Percentiles rank a stretch among this genome's conserved stretches.
These are phyloP conservation scores for Neurospora hispaniola DNA, from an alignment of 495 filamentous ascomycete species.

Conservation along the genomic window DNA sequence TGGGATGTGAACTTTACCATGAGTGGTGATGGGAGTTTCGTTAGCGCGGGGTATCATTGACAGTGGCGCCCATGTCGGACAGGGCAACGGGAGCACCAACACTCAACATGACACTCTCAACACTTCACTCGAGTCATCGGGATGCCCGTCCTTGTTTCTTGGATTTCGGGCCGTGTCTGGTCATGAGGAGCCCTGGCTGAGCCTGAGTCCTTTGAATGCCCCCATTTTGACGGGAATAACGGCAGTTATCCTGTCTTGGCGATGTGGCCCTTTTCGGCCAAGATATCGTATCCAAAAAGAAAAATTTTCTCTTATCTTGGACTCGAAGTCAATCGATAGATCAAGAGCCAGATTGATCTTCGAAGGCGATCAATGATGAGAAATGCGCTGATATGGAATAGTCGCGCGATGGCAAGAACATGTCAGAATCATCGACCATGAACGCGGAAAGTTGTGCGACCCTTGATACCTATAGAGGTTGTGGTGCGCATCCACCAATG, in stretches of 20 bases:
- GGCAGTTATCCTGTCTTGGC: not conserved
- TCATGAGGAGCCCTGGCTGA: not conserved
- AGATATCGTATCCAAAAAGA: not conserved
- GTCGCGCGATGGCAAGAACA: not conserved
- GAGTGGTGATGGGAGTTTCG: not conserved
- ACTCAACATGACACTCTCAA: not conserved
- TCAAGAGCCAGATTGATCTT: not conserved
- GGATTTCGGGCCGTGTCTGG: not conserved
- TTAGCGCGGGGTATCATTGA: not conserved
- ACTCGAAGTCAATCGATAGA: not conserved
- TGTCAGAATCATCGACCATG: not conserved
- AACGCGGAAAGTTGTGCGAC: not conserved
- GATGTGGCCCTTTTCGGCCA: not conserved
- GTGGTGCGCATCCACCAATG: not conserved
- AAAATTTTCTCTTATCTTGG: not conserved
- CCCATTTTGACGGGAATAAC: not conserved
- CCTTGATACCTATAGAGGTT: not conserved
- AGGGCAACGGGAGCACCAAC: not conserved
- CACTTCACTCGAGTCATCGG: not conserved
- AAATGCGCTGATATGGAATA: not conserved
- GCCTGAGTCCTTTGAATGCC: not conserved
- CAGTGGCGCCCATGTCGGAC: not conserved
- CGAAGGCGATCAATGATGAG: not conserved
- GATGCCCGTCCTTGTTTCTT: not conserved
- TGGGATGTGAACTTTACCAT: not conserved